Conservation (phyloP, 2,329 filamentous ascomycete genomes). For the Grosmannia clavigera region DNA sequence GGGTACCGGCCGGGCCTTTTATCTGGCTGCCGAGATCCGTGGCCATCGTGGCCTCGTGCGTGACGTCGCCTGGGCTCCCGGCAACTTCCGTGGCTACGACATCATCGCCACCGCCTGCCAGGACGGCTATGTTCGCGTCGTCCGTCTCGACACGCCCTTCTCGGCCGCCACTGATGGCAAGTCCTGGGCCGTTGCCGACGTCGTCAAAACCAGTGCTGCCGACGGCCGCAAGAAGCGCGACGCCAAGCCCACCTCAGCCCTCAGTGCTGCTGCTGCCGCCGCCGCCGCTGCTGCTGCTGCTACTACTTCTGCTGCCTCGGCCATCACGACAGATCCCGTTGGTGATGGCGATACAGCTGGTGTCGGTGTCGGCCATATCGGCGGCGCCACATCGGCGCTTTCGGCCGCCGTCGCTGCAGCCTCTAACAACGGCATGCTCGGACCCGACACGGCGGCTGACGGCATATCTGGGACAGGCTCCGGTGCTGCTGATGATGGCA, state of each 20-base stretch:
- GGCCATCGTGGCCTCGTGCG: conserved; percentile 68
- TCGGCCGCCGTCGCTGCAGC: neutral
- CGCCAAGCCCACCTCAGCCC: neutral
- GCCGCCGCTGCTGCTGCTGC: neutral
- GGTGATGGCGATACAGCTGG: neutral
- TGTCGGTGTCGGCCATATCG: neutral
- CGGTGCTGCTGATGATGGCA: neutral
- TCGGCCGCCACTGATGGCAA: conserved; percentile 32
- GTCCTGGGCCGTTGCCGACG: conserved; percentile 35
- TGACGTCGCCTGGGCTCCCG: conserved; percentile 85
- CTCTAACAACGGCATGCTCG: neutral
- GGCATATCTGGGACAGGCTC: neutral
- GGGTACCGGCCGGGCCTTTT: conserved; percentile 63
- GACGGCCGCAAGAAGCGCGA: conserved; percentile 11
- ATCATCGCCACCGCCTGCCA: conserved; percentile 85
- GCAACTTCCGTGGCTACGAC: conserved; percentile 82
- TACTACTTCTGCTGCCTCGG: neutral
- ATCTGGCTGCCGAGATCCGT: conserved; percentile 64
- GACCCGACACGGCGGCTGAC: neutral
- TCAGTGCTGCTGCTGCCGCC: neutral
- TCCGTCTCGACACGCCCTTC: conserved; percentile 56
- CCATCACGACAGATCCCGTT: neutral
- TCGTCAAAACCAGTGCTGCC: conserved; percentile 32
- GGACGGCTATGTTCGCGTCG: conserved; percentile 83
- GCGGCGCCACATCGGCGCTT: neutral